A percentile compares a stretch with the other conserved stretches of the same genome.
Evolutionary conservation across 257 asterid species (phyloP).

Genomic region (Capsicum chinense): DNA sequence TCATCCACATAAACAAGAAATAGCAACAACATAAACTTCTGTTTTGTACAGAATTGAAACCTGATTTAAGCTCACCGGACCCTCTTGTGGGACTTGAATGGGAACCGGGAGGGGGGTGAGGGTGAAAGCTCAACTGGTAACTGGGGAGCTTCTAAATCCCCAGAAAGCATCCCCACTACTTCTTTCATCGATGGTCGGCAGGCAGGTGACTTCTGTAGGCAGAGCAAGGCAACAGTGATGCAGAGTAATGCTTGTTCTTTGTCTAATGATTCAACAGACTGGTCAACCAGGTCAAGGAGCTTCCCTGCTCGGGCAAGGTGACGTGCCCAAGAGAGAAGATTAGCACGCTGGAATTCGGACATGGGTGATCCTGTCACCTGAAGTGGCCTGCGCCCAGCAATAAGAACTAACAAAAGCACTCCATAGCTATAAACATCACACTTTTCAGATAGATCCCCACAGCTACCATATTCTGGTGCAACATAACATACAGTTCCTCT

Average conservation of each 20-base stretch:
- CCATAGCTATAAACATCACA: slow-evolving; percentile 94
- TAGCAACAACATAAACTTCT: slow-evolving; percentile 36
- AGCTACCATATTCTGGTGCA: slow-evolving; percentile 88
- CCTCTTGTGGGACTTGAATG: slow-evolving; percentile 70
- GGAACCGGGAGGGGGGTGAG: slow-evolving; percentile 67
- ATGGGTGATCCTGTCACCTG: slow-evolving; percentile 94
- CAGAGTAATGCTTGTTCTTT: slow-evolving; percentile 78
- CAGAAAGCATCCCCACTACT: slow-evolving; percentile 75
- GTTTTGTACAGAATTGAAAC: slow-evolving; percentile 26
- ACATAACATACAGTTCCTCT: slow-evolving; percentile 93
- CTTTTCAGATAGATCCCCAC: slow-evolving; percentile 78
- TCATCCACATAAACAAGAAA: slow-evolving; percentile 37
- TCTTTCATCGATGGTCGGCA: slow-evolving; percentile 91
- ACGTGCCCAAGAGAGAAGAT: slow-evolving; percentile 91
- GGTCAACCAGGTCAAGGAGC: slow-evolving; percentile 86
- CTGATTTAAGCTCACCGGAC: slow-evolving; percentile 56
- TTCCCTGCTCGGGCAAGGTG: slow-evolving; percentile 94
- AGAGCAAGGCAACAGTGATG: slow-evolving; percentile 81
- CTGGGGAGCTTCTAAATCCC: slow-evolving; percentile 69
- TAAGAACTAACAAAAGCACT: slow-evolving; percentile 75
- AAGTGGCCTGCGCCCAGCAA: slow-evolving; percentile 94
- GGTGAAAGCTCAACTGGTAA: slow-evolving; percentile 90
- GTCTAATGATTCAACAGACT: slow-evolving; percentile 52
- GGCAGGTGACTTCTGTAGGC: slow-evolving; percentile 85
- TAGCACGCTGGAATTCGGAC: slow-evolving; percentile 91